Evolutionary conservation across 768 basidiomycete genomes (phyloP), one percentile per base, ranked within the genome.

Genomic region (Leccinum boreale): DNA sequence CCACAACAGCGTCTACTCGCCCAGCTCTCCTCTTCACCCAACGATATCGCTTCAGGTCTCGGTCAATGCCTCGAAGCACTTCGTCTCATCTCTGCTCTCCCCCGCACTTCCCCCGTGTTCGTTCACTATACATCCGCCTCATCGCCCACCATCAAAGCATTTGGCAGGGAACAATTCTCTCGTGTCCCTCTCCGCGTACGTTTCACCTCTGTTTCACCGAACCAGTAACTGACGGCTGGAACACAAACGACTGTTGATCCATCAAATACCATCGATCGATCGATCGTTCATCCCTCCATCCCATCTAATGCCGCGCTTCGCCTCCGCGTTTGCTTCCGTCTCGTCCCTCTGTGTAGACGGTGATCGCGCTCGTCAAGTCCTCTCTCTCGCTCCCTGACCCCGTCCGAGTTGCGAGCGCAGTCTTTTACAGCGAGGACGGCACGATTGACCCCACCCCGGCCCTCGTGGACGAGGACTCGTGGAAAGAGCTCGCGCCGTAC

Each of bases 51-150:
- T 1, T 70, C 70, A 0, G 72, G 70, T 2, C 63, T 72, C 12
- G 70, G 70, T 0, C 70, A 73, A 17, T 73, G 72, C n/a, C 66
- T 70, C 24, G 70, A 73, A 46, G 70, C 70, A 0, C 69, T 72
- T 6, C 65, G 70, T 7, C 72, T 74, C 39, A 62, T 73, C 53
- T 66, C 70, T 19, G 60, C 65, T 1, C 63, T 72, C 19, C 68
- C 70, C 0, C 59, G 72, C 19, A 50, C 68, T 8, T 73, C 68
- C 0, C 70, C 70, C 10, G 57, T 72, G 6, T 65, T 63, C 9
- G 62, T 72, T 23, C 61, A 65, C 49, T 72, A 72, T 17, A 31
- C 50, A 5, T 63, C 62, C 23, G 11, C 56, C 21, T 21, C 51
- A 10, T 62, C 68, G 23, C 59, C 63, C 19, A 57, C 57, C 6